Evolutionary conservation across 1,284 basidiomycete species (phyloP), one percentile per base, ranked within the genome.

Genomic region (Wallemia ichthyophaga): DNA sequence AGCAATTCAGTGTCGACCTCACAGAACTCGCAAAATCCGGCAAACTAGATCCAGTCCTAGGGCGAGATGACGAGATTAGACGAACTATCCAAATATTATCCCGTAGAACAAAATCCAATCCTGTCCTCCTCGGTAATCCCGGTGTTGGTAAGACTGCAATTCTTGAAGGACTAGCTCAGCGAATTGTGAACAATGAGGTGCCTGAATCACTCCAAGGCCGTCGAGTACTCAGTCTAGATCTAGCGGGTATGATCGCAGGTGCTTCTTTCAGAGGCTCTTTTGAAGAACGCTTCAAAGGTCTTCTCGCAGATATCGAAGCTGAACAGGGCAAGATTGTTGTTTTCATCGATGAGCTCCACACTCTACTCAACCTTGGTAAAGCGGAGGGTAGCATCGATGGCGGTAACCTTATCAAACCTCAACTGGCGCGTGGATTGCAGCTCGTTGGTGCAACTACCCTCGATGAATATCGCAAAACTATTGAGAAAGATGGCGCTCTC

Each of bases 91-190:
- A 94, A 69, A 91, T 70, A 15, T 70, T 85, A 1, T 84, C 83
- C 32, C 73, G 83, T 54, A 70, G 85, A 64, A 87, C 85, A 0
- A 88, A 89, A 69, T 83, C 80, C 15, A 91, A 91, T 66, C 88
- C 87, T 1, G 85, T 91, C 1, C 65, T 75, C 19, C 67, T 74
- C 9, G 74, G 74, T 25, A 65, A 68, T 23, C 83, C 85, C 7
- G 84, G 84, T 63, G 84, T 87, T 5, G 85, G 87, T 0, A 92
- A 92, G 71, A 92, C 89, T 0, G 86, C 89, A 0, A 88, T 95
- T 61, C 71, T 92, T 31, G 91, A 95, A 71, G 89, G 86, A 0
- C 73, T 71, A 15, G 71, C 70, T 7, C 68, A 71, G 61, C 27
- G 60, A 21, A 9, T 21, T 25, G 70, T 27, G 61, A 78, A 83